Evolutionary conservation across 495 filamentous ascomycete species (phyloP), one percentile per base, ranked within the genome.

Genomic region (Tuber borchii): DNA sequence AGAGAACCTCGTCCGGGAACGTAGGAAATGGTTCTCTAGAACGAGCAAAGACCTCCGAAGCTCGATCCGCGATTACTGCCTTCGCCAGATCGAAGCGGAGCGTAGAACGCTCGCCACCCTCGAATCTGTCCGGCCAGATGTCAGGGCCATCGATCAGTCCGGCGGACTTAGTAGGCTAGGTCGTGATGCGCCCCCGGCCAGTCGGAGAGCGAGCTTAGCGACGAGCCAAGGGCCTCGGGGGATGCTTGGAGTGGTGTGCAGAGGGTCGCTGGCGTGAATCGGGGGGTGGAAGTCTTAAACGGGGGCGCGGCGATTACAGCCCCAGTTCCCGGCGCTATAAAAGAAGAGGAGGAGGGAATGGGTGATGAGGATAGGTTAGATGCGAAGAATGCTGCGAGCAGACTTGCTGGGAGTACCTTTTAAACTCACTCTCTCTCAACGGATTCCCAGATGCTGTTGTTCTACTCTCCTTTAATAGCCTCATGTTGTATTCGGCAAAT

Each of bases 211-310:
- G 34, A 97, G 92, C 82, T 83, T 97, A 68, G 90, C 91, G 5
- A 91, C 91, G 9, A 94, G 91, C 80, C 95, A 99, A 84, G 96
- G 96, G 2, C 94, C 95, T 20, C 93, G 94, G 85, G 95, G 8
- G 95, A 99, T 83, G 92, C 96, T 14, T 99, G 95, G 95, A 97
- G 93, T 81, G 96, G 96, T 45, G 93, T 97, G 31, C 89, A 95
- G 77, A 88, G 94, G 77, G 87, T 88, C 48, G 93, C 94, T 81
- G 91, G 88, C n/a, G 83, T 93, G 72, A 90, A 89, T 75, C 87
- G 95, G 83, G 85, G 85, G 10, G 87, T 87, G 1, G 87, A 86
- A 26, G 71, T 69, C 5, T 83, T 81, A 65, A 86, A 84, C 77
- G 84, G 84, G 8, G 84, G 84, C 17, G 84, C 82, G 43, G 80